A percentile compares a stretch with the other conserved stretches of the same genome.
Conservation (phyloP, 2,329 filamentous ascomycete genomes). For the Atkinsonella texensis region DNA sequence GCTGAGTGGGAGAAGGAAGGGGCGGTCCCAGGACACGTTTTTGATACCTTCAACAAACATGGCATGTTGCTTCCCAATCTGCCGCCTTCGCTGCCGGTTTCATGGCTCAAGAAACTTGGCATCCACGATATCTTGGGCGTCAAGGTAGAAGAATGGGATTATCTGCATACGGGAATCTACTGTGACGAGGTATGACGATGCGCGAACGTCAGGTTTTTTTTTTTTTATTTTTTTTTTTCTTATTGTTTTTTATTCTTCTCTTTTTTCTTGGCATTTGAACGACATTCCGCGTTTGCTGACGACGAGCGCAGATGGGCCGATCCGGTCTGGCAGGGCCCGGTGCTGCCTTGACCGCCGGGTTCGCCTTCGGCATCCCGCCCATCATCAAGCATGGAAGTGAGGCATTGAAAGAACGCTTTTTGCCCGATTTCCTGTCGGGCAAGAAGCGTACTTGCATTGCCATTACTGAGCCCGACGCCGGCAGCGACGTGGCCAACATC, state of each 20-base stretch:
- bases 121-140: constrained; percentile 26
- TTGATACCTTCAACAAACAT: constrained; percentile 23
- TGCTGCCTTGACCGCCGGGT: constrained; percentile 57
- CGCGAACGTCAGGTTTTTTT: too few relatives aligned
- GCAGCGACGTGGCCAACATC: constrained; percentile 53
- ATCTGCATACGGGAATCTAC: constrained; percentile 43
- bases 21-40: constrained; percentile 32
- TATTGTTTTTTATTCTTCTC: too few relatives aligned
- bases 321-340: constrained; percentile 46
- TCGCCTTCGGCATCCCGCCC: constrained; percentile 56
- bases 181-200: constrained; percentile 33
- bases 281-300: background rate
- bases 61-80: constrained; percentile 26
- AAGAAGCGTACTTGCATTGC: constrained; percentile 50
- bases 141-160: constrained; percentile 36
- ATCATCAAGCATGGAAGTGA: constrained; percentile 48
- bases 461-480: constrained; percentile 50
- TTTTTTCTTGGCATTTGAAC: too few relatives aligned
- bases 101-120: constrained; percentile 42
- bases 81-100: constrained; percentile 42
- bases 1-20: constrained; percentile 53
- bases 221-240: too few relatives aligned
- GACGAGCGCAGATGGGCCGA: constrained; percentile 42
- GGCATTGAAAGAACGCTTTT: constrained; percentile 34
- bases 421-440: constrained; percentile 46